Percentiles rank a stretch among this genome's conserved stretches.
Conservation (phyloP, 1,284 basidiomycete genomes). For the Ustilago curta region DNA sequence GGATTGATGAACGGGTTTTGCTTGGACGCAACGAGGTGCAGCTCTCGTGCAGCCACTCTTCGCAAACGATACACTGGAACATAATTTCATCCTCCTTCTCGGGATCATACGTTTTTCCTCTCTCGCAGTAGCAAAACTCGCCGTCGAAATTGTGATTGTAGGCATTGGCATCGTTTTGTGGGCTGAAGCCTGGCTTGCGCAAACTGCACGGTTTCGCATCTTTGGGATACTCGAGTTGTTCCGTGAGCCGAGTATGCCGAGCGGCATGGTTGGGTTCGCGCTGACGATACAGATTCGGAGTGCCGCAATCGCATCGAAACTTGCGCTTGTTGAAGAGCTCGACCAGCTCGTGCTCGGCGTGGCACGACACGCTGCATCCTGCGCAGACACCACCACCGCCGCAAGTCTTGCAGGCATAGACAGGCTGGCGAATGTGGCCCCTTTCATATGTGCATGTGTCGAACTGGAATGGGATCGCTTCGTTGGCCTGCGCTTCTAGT, state of each 20-base stretch:
- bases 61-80: conserved; percentile 70
- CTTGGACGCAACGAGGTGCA: conserved; percentile 59
- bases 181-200: conserved; percentile 54
- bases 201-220: conserved; percentile 52
- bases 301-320: conserved; percentile 68
- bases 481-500: conserved; percentile 69
- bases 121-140: conserved; percentile 70
- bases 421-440: conserved; percentile 69
- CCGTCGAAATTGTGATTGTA: conserved; percentile 70
- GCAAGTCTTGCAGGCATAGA: conserved; percentile 68
- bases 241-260: conserved; percentile 12
- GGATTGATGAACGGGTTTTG: not conserved
- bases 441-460: conserved; percentile 69
- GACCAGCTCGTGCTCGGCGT: conserved; percentile 68
- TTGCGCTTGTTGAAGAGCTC: conserved; percentile 68
- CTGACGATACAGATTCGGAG: conserved; percentile 52
- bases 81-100: conserved; percentile 70
- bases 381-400: conserved; percentile 70
- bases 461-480: conserved; percentile 69
- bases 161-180: conserved; percentile 60
- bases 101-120: conserved; percentile 69
- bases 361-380: conserved; percentile 70
- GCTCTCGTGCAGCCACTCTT: conserved; percentile 70
- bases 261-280: conserved; percentile 27
- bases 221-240: conserved; percentile 40